A percentile compares a stretch with the other conserved stretches of the same genome.
Conservation (phyloP, 495 filamentous ascomycete species). For the Lepraria neglecta region DNA sequence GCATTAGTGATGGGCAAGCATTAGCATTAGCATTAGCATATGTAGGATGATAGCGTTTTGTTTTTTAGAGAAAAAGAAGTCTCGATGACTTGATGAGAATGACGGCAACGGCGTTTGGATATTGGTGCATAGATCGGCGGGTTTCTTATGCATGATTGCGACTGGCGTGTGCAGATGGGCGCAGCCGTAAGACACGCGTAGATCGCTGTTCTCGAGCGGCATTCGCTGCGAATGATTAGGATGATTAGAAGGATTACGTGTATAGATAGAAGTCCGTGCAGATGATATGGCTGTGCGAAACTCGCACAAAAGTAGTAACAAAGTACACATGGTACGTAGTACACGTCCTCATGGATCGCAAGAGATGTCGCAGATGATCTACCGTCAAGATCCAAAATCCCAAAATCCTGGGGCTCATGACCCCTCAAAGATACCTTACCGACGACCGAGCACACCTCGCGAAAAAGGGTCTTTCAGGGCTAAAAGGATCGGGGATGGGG, state of each 20-base stretch:
- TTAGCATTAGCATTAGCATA: constrained; percentile 11
- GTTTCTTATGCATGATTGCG: not conserved
- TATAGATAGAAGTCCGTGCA: constrained; percentile 5
- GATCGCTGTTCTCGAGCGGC: not conserved
- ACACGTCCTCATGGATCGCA: too few species aligned
- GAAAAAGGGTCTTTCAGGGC: constrained; percentile 8
- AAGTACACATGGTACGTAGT: too few species aligned
- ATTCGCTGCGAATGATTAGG: not conserved
- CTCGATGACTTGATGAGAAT: constrained; percentile 7
- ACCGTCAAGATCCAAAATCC: not conserved
- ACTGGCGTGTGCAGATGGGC: constrained; percentile 1
- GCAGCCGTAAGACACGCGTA: constrained; percentile 7
- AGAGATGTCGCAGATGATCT: not conserved
- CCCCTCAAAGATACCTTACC: not conserved
- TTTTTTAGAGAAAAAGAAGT: not conserved
- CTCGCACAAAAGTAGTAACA: not conserved
- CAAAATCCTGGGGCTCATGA: not conserved
- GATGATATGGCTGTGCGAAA: constrained; percentile 3
- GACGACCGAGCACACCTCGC: not conserved
- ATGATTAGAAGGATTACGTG: not conserved
- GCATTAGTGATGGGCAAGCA: constrained; percentile 8
- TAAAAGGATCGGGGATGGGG: not conserved
- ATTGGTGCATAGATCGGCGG: constrained; percentile 11
- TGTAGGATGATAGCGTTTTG: not conserved
- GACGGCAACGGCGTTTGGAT: constrained; percentile 16